These are phyloP conservation scores for Eucalyptus coolabah DNA, from an alignment of 345 rosid genomes.

Conservation along the genomic window DNA sequence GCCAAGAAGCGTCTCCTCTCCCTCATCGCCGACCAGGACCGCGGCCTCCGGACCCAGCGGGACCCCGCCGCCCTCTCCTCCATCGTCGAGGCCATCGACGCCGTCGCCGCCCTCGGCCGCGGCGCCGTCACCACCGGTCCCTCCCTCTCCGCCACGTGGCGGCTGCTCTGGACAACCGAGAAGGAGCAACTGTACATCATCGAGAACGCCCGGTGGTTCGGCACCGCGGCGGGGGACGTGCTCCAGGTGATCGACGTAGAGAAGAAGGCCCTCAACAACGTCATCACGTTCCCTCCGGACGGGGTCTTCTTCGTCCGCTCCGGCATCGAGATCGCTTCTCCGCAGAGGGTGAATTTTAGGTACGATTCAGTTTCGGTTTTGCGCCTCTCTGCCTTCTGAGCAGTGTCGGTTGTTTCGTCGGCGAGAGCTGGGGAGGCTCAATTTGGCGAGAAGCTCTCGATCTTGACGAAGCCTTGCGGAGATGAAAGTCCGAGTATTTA, in stretches of 20 bases:
- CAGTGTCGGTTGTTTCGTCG: neutral
- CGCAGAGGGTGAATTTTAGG: conserved; percentile 85
- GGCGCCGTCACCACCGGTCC: conserved; percentile 42
- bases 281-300: conserved; percentile 83
- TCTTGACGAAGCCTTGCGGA: neutral
- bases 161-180: conserved; percentile 91
- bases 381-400: neutral
- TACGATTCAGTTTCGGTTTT: neutral
- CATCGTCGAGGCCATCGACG: conserved; percentile 54
- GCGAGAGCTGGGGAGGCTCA: neutral
- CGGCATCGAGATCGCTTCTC: conserved; percentile 46
- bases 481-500: neutral
- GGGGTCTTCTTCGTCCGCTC: conserved; percentile 92
- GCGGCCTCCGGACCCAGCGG: conserved; percentile 74
- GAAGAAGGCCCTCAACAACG: conserved; percentile 48
- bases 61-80: conserved; percentile 40
- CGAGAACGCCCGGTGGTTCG: conserved; percentile 68
- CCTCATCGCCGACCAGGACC: conserved; percentile 71
- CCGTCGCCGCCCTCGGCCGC: conserved; percentile 46
- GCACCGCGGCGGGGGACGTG: conserved; percentile 70
- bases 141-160: conserved; percentile 75
- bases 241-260: conserved; percentile 85
- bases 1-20: conserved; percentile 45
- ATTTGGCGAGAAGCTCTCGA: neutral
- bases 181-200: conserved; percentile 88